Evolutionary conservation across 305 asterid genomes (phyloP).

Genomic region (Fraxinus xanthoxyloides): DNA sequence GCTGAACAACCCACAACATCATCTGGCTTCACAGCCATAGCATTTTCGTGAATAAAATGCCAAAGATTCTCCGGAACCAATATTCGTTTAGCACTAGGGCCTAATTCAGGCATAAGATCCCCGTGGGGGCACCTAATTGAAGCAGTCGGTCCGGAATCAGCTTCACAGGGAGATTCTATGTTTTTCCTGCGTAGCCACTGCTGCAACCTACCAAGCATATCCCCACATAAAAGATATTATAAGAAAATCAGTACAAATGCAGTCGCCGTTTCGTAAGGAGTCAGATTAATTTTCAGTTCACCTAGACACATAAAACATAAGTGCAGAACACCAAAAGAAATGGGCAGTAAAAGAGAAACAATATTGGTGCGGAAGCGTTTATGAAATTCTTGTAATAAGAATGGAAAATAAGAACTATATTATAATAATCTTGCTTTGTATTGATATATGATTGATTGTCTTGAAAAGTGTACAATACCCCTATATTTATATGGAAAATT

Average conservation of each 20-base stretch:
- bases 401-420: too few species aligned
- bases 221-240: slow-evolving; percentile 12
- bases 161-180: slow-evolving; percentile 75
- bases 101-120: slow-evolving; percentile 82
- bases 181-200: slow-evolving; percentile 91
- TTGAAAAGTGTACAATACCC: too few species aligned
- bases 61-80: slow-evolving; percentile 85
- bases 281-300: slow-evolving; percentile 1
- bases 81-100: slow-evolving; percentile 82
- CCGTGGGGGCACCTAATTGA: slow-evolving; percentile 92
- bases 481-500: too few species aligned
- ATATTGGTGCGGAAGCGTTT: too few species aligned
- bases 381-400: too few species aligned
- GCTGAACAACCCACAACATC: slow-evolving; percentile 65
- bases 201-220: slow-evolving; percentile 67
- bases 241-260: neutral
- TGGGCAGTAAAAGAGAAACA: neutral
- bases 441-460: too few species aligned
- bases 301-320: neutral
- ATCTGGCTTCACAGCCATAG: slow-evolving; percentile 76
- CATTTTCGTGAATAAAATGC: slow-evolving; percentile 66
- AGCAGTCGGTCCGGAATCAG: slow-evolving; percentile 97
- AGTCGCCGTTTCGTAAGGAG: neutral
- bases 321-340: slow-evolving; percentile 13
- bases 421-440: too few species aligned